A percentile compares a stretch with the other conserved stretches of the same genome.
phyloP scores from a whole-genome alignment of 2,329 filamentous ascomycete species.

The Madurella fahalii region DNA sequence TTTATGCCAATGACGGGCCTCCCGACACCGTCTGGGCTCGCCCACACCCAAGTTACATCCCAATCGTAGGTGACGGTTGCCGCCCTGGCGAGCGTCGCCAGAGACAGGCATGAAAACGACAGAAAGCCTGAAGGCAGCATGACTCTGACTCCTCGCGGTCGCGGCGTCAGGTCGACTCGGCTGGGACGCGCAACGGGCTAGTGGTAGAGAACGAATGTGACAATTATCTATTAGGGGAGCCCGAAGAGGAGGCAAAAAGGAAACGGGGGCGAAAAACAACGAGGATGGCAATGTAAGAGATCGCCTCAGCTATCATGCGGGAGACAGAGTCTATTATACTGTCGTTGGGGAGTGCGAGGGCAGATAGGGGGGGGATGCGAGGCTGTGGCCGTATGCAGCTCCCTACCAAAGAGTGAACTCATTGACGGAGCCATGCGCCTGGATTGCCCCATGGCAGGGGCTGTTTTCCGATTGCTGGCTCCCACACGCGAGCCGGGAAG shows the following conservation, averaged over 20 bases:
- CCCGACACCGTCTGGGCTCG: constrained; percentile 35
- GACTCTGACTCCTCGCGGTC: neutral
- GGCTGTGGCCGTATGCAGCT: neutral
- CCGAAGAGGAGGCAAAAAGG: neutral
- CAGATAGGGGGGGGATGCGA: neutral
- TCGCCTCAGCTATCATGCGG: neutral
- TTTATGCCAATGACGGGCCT: constrained; percentile 52
- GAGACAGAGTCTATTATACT: neutral
- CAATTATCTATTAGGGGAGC: neutral
- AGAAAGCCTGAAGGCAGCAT: constrained; percentile 16
- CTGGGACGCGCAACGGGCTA: neutral
- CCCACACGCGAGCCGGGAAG: neutral
- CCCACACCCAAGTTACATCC: constrained; percentile 39
- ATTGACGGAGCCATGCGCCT: constrained; percentile 1
- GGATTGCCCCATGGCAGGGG: neutral
- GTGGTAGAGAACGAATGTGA: neutral
- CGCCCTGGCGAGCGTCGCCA: constrained; percentile 27
- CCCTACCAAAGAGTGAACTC: neutral
- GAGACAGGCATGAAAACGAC: constrained; percentile 16
- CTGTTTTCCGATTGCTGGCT: neutral
- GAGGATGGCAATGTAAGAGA: neutral
- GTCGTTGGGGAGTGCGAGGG: neutral
- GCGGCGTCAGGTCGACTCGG: neutral
- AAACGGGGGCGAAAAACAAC: neutral
- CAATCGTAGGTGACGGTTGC: constrained; percentile 36